Base-by-base conservation (phyloP, 2,329 filamentous ascomycete genomes). In the Aspergillus brunneoviolaceus region DNA sequence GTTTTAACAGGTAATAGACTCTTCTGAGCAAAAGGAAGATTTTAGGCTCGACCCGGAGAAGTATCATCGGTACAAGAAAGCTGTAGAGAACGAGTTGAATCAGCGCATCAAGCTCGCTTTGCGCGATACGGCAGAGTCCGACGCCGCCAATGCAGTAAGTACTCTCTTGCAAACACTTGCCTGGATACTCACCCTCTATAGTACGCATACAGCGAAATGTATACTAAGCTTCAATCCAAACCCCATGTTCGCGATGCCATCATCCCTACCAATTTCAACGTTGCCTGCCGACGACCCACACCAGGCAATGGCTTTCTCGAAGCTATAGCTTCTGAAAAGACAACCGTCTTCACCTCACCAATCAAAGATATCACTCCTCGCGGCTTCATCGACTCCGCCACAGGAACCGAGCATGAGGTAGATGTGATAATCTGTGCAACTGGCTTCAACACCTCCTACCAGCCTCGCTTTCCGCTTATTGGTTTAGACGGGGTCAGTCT, bases 261-360 rank as follows among this genome's bases (percentile, higher is more conserved):
- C 1, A 66, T 79, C 2, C 78, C 78, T 2, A 58, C 53, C 14
- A 65, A 72, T 4, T 80, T 78, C 50, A 72, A 75, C 5, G 73
- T 77, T 7, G 70, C 73, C 10, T 81, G 79, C 59, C 73, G 77
- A 39, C 75, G 79, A 12, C 69, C 80, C 16, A 80, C 78, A 0
- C 79, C 79, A 0, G 80, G 78, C 2, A 74, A 76, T 1, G 78
- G 78, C 2, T 81, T 80, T 56, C 70, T 90, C 2, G 87, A 89
- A 69, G 85, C 86, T 0, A 76, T 89, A 16, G 79, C 80, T 0
- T 79, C 84, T 59, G 80, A 83, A 6, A 88, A 89, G 57, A 85
- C 88, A 1, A 79, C 83, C 2, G 83, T 85, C 59, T 83, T 88
- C 66, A 79, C 77, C 16, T 81, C 80, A 0, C 77, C 73, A 0